A percentile compares a stretch with the other conserved stretches of the same genome.
These are phyloP conservation scores for Ormosia semicastrata DNA, from an alignment of 306 rosid genomes.

Conservation along the genomic window DNA sequence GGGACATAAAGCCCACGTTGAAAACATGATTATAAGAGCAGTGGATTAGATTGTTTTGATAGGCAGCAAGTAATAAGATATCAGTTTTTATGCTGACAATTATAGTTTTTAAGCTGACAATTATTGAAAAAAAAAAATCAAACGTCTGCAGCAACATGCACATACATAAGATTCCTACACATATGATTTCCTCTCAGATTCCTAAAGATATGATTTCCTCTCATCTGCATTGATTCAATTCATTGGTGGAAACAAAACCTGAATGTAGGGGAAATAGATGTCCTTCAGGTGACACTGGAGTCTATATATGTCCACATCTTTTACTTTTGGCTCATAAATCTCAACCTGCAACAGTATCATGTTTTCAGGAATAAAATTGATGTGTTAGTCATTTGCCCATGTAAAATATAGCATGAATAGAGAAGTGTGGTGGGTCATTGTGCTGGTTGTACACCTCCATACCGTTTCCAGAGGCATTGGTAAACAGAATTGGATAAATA, in stretches of 20 bases:
- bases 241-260: conserved; percentile 38
- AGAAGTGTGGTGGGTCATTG: background rate
- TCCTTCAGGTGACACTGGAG: conserved; percentile 62
- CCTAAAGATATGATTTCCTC: background rate
- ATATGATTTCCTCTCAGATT: background rate
- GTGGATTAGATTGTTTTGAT: no score
- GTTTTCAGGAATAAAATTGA: background rate
- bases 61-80: no score
- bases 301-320: conserved; percentile 28
- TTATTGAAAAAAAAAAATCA: no score
- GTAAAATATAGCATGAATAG: background rate
- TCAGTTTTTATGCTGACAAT: no score
- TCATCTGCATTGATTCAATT: background rate
- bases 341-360: conserved; percentile 48
- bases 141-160: background rate
- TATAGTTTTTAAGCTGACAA: no score
- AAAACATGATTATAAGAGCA: no score
- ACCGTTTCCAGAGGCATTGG: background rate
- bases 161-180: no score
- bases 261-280: conserved; percentile 68
- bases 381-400: background rate
- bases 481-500: background rate
- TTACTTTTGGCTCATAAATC: conserved; percentile 37
- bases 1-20: no score
- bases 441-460: background rate